These are phyloP conservation scores for Diaporthe citriasiana DNA, from an alignment of 2,329 filamentous ascomycete genomes.

Conservation along the genomic window DNA sequence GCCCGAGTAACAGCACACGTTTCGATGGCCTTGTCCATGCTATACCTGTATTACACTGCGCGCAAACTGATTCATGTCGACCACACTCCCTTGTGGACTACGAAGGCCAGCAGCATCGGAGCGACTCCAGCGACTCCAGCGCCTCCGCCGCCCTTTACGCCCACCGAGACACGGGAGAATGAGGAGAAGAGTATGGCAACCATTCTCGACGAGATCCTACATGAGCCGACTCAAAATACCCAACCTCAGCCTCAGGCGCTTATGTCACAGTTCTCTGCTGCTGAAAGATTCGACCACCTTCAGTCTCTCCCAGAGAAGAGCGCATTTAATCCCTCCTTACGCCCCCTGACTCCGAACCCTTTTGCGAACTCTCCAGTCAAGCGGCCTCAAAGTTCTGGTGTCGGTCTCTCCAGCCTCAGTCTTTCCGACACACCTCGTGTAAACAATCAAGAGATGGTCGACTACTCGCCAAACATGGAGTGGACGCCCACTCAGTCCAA, in stretches of 20 bases:
- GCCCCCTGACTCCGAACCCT: slow-evolving; percentile 27
- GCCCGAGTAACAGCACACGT: slow-evolving; percentile 67
- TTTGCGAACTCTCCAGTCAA: slow-evolving; percentile 29
- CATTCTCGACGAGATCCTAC: slow-evolving; percentile 61
- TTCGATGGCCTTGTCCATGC: slow-evolving; percentile 65
- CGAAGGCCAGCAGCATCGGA: slow-evolving; percentile 39
- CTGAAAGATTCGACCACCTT: slow-evolving; percentile 43
- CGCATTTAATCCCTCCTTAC: slow-evolving; percentile 29
- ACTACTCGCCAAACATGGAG: slow-evolving; percentile 76
- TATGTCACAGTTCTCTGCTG: slow-evolving; percentile 43
- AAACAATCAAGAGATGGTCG: slow-evolving; percentile 42
- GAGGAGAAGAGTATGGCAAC: slow-evolving; percentile 61
- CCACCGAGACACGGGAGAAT: slow-evolving; percentile 44
- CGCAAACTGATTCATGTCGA: slow-evolving; percentile 67
- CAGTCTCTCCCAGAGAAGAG: background rate
- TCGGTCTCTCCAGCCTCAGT: slow-evolving; percentile 44
- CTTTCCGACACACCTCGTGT: slow-evolving; percentile 42
- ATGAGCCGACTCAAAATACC: slow-evolving; percentile 46
- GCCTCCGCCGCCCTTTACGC: slow-evolving; percentile 39
- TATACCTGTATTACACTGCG: slow-evolving; percentile 62
- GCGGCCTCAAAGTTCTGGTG: slow-evolving; percentile 33
- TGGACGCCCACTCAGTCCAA: slow-evolving; percentile 75
- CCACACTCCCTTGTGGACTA: slow-evolving; percentile 65
- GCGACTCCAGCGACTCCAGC: slow-evolving; percentile 45
- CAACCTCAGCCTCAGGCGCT: slow-evolving; percentile 44